phyloP scores from a whole-genome alignment of 2,329 filamentous ascomycete genomes.

The Dothideomycetidae sp. region DNA sequence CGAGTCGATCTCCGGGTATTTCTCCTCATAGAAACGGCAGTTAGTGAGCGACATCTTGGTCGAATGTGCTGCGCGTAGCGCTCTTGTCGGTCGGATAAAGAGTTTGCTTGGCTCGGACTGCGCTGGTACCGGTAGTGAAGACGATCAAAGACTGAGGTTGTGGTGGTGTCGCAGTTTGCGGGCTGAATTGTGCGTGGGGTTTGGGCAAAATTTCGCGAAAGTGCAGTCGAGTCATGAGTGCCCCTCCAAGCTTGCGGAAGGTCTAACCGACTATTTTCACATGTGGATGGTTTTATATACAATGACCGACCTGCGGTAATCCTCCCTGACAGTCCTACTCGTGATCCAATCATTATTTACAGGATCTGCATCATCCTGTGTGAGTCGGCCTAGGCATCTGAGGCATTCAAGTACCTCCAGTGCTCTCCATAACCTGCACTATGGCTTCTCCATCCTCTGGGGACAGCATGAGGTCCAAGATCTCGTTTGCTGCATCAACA shows the following conservation, averaged over 20 bases:
- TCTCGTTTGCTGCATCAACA: slow-evolving; percentile 63
- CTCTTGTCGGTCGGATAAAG: too few relatives aligned
- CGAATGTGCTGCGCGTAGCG: not conserved
- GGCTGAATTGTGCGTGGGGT: not conserved
- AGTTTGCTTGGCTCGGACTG: too few relatives aligned
- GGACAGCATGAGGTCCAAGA: slow-evolving; percentile 68
- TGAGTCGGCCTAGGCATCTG: not conserved
- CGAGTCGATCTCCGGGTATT: slow-evolving; percentile 95
- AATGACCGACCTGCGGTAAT: too few relatives aligned
- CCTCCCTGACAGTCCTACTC: too few relatives aligned
- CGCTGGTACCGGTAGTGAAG: not conserved
- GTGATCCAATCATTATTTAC: too few relatives aligned
- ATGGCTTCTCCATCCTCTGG: slow-evolving; percentile 60
- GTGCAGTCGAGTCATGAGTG: not conserved
- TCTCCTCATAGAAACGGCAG: slow-evolving; percentile 95
- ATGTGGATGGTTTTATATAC: too few relatives aligned
- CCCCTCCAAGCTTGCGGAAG: not conserved
- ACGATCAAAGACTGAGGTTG: too few relatives aligned
- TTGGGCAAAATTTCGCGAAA: slow-evolving; percentile 1
- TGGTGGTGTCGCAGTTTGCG: not conserved
- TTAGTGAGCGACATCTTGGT: slow-evolving; percentile 48
- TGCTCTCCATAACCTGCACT: slow-evolving; percentile 29
- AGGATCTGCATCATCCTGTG: not conserved
- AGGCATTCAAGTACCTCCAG: slow-evolving; percentile 20
- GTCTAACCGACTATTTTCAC: not conserved